Evolutionary conservation across 1,139 yeast species (phyloP), one percentile per base, ranked within the genome.

Genomic region (Lodderomyces margitis): DNA sequence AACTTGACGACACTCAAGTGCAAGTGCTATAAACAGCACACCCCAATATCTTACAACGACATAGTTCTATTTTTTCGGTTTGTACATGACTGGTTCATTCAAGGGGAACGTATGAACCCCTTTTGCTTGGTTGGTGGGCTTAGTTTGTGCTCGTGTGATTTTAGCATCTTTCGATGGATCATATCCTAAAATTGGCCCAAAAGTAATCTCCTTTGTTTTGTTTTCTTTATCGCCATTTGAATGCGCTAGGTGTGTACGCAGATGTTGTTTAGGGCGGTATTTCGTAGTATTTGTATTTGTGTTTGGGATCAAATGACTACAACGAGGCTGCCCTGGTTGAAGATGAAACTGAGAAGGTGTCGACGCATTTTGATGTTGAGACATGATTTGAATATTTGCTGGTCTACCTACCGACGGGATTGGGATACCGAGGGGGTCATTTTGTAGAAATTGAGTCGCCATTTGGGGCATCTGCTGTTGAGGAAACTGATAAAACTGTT

Each of bases 101-200:
- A 60, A 49, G 6, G 71, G 68, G 40, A 66, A 65, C 21, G 62
- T 50, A 39, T 64, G 62, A 23, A 38, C 51, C 3, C 62, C 65
- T 34, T 28, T 49, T 21, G 49, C 51, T 17, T 54, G 51, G 38
- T 56, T 56, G 19, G 50, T 38, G 10, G 36, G 28, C 20, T 47
- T 27, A 38, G 50, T 49, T 34, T 48, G 36, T 34, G 49, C 53
- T 21, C 48, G 56, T n/a, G 48, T 38, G 30, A 48, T 50, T 31
- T 53, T 54, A 8, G 56, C 48, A 40, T 66, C 68, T 43, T 62
- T 65, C 8, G 71, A 66, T 5, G 75, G 75, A 47, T 69, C 74
- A 43, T 69, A 69, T 35, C 61, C 74, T 40, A 69, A 53, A 45
- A 69, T 68, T 3, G 74, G 75, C 17, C 73, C 72, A 50, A 69